These are phyloP conservation scores for Ogataea paraovalis DNA, from an alignment of 805 yeast species.

Conservation along the genomic window DNA sequence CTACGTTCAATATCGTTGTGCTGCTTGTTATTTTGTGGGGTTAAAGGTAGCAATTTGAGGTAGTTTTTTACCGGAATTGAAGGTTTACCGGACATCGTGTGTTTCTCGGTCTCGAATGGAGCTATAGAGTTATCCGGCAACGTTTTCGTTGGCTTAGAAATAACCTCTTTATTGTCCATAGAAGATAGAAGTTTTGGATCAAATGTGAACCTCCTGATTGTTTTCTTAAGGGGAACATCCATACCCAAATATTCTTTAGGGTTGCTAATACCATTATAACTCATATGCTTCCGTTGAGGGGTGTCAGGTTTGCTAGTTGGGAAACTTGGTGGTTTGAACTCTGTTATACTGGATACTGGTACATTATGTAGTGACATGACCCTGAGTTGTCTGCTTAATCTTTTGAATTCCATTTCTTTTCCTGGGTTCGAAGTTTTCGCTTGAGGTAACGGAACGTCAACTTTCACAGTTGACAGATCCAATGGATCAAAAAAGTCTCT, in stretches of 20 bases:
- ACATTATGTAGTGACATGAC: neutral
- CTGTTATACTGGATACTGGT: neutral
- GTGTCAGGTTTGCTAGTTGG: neutral
- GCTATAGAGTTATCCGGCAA: too few species aligned
- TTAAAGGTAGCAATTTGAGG: too few species aligned
- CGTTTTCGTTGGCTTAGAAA: too few species aligned
- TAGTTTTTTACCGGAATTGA: too few species aligned
- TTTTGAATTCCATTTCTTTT: neutral
- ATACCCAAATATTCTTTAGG: neutral
- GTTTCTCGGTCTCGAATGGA: too few species aligned
- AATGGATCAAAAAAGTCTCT: conserved; percentile 22
- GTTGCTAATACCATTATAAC: neutral
- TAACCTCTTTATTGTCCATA: neutral
- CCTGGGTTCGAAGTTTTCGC: neutral
- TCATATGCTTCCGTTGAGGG: conserved; percentile 3
- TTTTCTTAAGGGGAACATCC: neutral
- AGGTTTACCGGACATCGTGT: too few species aligned
- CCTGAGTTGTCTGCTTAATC: too few species aligned
- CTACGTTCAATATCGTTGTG: too few species aligned
- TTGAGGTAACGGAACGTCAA: conserved; percentile 8
- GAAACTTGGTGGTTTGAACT: conserved; percentile 1
- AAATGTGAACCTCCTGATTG: neutral
- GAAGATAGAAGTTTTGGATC: neutral
- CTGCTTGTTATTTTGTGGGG: too few species aligned
- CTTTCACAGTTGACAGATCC: conserved; percentile 4